phyloP scores from a whole-genome alignment of 148 eudicot species.

The Rhododendron simsii region DNA sequence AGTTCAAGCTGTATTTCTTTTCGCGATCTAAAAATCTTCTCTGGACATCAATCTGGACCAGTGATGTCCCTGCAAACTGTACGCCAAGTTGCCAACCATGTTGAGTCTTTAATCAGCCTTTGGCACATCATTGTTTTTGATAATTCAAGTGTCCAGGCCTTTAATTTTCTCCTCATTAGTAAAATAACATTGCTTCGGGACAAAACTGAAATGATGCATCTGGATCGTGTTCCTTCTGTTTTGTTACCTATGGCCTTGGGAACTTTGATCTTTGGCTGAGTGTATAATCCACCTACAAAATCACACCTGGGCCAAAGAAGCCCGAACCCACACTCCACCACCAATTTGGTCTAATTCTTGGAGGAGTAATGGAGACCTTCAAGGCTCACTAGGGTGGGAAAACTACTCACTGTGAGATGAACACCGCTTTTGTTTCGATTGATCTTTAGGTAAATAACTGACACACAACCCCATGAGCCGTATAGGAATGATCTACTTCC shows the following conservation, averaged over 20 bases:
- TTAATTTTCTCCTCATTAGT: background rate
- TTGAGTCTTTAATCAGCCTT: conserved; percentile 2
- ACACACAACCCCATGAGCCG: background rate
- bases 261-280: background rate
- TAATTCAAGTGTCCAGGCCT: background rate
- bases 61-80: background rate
- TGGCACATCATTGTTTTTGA: background rate
- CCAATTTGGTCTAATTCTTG: background rate
- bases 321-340: background rate
- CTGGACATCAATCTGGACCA: background rate
- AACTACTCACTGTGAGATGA: background rate
- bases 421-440: background rate
- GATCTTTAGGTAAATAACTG: background rate
- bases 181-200: background rate
- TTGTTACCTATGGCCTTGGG: background rate
- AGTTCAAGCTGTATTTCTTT: background rate
- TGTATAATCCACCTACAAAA: background rate
- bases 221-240: background rate
- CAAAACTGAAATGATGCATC: background rate
- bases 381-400: background rate
- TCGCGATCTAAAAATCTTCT: background rate
- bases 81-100: background rate
- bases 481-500: background rate
- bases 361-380: background rate
- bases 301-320: background rate